Evolutionary conservation across 495 filamentous ascomycete species (phyloP), one percentile per base, ranked within the genome.

Genomic region (Aspergillus biplanus): DNA sequence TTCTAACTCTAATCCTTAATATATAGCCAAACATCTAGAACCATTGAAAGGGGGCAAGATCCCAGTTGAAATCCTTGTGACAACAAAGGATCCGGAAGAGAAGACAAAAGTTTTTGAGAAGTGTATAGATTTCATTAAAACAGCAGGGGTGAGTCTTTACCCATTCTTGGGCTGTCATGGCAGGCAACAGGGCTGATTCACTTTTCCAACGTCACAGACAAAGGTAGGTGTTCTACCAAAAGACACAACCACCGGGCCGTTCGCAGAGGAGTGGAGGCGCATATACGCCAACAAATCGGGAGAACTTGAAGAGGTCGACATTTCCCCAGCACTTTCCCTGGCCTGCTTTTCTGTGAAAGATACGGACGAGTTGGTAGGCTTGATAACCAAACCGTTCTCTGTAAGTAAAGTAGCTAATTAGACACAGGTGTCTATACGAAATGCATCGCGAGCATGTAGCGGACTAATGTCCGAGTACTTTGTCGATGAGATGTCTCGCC

Each of bases 181-280:
- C 2, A 44, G 8, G 37, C 13, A 8, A 39, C 4, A 32, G 33
- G 31, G 31, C 52, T 60, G 52, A 58, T 47, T 32, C 7, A 34
- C 33, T 37, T 52, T 27, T 27, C 1, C 21, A 27, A 27, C 35
- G 7, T 27, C 15, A 60, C 39, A 95, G 89, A 93, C 92, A 73
- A 97, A 96, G 78, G 85, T 98, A 39, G 95, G 96, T 39, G 80
- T 93, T 13, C 75, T 97, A 34, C 80, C 88, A 39, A 97, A 96
- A 71, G 93, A 97, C 65, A 85, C 78, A 34, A 88, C 93, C 1
- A 85, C 84, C 32, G 96, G 96, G 2, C 92, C 93, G 6, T 97
- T 99, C 72, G 87, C 92, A 68, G 94, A 96, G 65, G 95, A 97
- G 69, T 99, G 95, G 95, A 95, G 91, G 78, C 90, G 90, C 67